These are phyloP conservation scores for Talinum fruticosum DNA, from an alignment of 148 eudicot genomes.

Conservation along the genomic window DNA sequence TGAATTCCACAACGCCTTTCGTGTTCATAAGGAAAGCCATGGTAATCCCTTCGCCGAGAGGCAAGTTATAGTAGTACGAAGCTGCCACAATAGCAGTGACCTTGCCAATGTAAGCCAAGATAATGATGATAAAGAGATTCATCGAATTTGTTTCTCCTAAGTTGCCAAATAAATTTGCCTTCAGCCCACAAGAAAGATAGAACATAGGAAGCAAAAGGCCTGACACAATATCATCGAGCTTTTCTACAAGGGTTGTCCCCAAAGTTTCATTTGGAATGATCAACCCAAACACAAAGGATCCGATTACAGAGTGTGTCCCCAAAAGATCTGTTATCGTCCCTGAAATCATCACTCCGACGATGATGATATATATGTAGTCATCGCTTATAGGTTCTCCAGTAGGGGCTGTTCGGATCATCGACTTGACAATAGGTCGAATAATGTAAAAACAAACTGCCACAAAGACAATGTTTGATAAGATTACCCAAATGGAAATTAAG, in stretches of 20 bases:
- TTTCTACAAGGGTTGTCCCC: constrained; percentile 52
- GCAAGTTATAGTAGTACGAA: constrained; percentile 46
- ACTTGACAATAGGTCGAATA: constrained; percentile 39
- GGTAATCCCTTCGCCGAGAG: constrained; percentile 49
- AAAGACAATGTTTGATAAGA: constrained; percentile 39
- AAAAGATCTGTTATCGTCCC: constrained; percentile 64
- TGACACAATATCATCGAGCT: constrained; percentile 68
- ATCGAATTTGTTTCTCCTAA: constrained; percentile 26
- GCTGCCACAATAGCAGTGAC: constrained; percentile 40
- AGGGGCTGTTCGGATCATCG: constrained; percentile 54
- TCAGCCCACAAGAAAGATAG: constrained; percentile 57
- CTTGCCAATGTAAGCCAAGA: constrained; percentile 46
- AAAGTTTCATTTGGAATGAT: constrained; percentile 64
- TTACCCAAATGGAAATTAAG: constrained; percentile 49
- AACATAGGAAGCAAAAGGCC: constrained; percentile 62
- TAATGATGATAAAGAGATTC: constrained; percentile 23
- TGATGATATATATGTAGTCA: constrained; percentile 47
- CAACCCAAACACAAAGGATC: constrained; percentile 66
- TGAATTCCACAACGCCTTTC: constrained; percentile 90
- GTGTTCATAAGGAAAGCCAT: constrained; percentile 68
- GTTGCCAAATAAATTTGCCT: constrained; percentile 38
- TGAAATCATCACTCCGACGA: constrained; percentile 56
- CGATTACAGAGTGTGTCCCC: constrained; percentile 68
- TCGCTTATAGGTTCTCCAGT: constrained; percentile 68
- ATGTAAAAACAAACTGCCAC: constrained; percentile 45